Base-by-base conservation (phyloP, 768 basidiomycete species). In the Lentinula boryana region DNA sequence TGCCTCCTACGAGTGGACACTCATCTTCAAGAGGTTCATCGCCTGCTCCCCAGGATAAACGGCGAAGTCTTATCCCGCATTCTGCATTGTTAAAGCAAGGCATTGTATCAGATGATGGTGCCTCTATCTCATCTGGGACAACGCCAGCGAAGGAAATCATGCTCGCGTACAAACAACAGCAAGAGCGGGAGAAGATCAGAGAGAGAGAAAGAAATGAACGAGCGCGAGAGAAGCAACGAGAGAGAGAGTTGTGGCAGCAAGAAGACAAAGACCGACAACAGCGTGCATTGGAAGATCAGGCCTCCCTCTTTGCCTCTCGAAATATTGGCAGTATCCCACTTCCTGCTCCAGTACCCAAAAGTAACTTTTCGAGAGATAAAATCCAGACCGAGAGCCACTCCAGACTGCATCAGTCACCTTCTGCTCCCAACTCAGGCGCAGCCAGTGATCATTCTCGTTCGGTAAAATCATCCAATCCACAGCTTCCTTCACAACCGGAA, bases 111-210 rank as follows among this genome's bases (percentile, higher is more conserved):
- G 23, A 48, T 48, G 57, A 58, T 44, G 15, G 13, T 49, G 57
- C 44, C 5, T 38, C 35, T n/a, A 23, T 32, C n/a, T 35, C 31
- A 15, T 58, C 44, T 12, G 57, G 57, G 4, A 60, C 48, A 23
- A 50, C 58, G 4, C 58, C 58, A 13, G 58, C 58, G 12, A 36
- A 60, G 38, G 58, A 60, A 27, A 31, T 60, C n/a, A 60, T 60
- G 58, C 16, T 60, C 8, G 49, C 49, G 35, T 60, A 60, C 23
- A 60, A 50, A 43, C 58, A 60, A 21, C 58, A 60, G 23, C 58
- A 60, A 13, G 50, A 41, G 23, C 32, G 50, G 58, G 58, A 52
- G 23, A 50, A 43, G 40, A 52, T 21, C 3, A 52, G 50, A 36
- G 58, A 33, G 15, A 60, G n/a, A 38, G 58, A 60, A 31, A 52